phyloP scores from a whole-genome alignment of 2,329 filamentous ascomycete species.

The Fusarium phyllophilum region DNA sequence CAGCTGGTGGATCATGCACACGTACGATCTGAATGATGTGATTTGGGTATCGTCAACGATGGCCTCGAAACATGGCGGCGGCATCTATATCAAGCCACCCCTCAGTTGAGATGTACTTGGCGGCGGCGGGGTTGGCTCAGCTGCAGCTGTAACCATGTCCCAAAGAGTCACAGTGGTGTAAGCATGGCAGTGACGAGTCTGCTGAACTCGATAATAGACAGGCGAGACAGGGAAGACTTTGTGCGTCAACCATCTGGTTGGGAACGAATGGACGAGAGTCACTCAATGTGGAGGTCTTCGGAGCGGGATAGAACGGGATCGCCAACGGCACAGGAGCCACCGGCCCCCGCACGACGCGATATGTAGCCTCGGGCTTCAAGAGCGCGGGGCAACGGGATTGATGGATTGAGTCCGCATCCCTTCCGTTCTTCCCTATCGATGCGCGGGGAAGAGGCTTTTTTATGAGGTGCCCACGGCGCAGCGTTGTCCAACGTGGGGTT shows the following conservation, averaged over 20 bases:
- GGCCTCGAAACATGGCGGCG: constrained; percentile 42
- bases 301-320: constrained; percentile 45
- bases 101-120: constrained; percentile 34
- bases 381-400: constrained; percentile 42
- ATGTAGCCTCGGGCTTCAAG: constrained; percentile 37
- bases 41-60: constrained; percentile 39
- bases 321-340: constrained; percentile 32
- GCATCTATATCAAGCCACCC: constrained; percentile 36
- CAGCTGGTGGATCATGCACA: constrained; percentile 39
- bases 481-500: constrained; percentile 45
- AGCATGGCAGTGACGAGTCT: constrained; percentile 31
- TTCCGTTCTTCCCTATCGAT: constrained; percentile 23
- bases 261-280: constrained; percentile 38
- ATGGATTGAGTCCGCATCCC: constrained; percentile 38
- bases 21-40: constrained; percentile 41
- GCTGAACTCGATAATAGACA: constrained; percentile 34
- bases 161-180: constrained; percentile 35
- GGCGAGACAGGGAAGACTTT: constrained; percentile 31
- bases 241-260: constrained; percentile 41
- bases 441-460: constrained; percentile 34
- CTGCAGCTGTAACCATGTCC: constrained; percentile 26
- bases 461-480: constrained; percentile 39
- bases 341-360: constrained; percentile 41
- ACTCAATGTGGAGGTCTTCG: constrained; percentile 30
- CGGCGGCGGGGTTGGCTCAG: constrained; percentile 27